A percentile compares a stretch with the other conserved stretches of the same genome.
Conservation (phyloP, 1,139 yeast genomes). For the Geotrichum restrictum region DNA sequence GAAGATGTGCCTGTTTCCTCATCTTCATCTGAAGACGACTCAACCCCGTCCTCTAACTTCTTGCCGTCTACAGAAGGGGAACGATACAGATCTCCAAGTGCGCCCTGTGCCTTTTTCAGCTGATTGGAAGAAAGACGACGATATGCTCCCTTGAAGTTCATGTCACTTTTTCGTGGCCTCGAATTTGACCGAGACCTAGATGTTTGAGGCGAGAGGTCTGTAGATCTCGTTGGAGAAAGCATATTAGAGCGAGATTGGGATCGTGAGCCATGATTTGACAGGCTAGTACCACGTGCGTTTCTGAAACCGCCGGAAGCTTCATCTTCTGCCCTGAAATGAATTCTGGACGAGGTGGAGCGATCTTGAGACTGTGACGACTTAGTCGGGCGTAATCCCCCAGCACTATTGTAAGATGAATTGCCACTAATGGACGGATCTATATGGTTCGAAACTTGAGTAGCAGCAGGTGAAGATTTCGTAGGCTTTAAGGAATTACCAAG, state of each 20-base stretch:
- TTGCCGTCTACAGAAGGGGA: conserved; percentile 20
- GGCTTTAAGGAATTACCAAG: conserved; percentile 7
- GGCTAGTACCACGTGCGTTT: neutral
- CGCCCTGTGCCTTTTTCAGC: conserved; percentile 29
- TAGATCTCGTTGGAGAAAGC: conserved; percentile 22
- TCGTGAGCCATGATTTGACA: neutral
- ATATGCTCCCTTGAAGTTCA: conserved; percentile 28
- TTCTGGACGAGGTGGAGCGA: neutral
- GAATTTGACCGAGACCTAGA: conserved; percentile 20
- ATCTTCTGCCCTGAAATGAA: conserved; percentile 1
- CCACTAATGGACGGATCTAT: neutral
- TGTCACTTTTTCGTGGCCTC: conserved; percentile 20
- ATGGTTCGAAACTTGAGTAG: too few species aligned
- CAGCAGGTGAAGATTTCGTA: conserved; percentile 9
- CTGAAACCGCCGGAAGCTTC: neutral
- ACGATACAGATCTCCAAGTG: conserved; percentile 26
- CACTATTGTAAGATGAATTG: neutral
- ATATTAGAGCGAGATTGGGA: conserved; percentile 9
- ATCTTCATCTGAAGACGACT: conserved; percentile 24
- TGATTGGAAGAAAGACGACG: conserved; percentile 29
- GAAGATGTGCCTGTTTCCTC: conserved; percentile 25
- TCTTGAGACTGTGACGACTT: conserved; percentile 11
- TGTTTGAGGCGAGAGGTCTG: conserved; percentile 19
- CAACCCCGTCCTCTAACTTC: conserved; percentile 23
- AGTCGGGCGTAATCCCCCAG: conserved; percentile 13